phyloP scores from a whole-genome alignment of 257 asterid species.

The Jasminum sambac region DNA sequence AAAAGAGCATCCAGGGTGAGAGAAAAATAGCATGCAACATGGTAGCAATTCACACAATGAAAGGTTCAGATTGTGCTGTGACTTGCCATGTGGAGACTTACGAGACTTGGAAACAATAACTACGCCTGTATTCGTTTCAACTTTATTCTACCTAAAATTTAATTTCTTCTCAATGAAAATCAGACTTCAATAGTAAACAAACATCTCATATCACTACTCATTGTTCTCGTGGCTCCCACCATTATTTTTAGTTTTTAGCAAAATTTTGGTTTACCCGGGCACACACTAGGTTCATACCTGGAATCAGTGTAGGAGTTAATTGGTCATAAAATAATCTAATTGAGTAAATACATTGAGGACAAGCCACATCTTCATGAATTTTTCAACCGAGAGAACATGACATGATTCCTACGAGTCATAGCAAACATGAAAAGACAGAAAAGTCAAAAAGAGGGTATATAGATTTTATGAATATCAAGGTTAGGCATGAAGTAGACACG shows the following conservation, averaged over 20 bases:
- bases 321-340: not conserved
- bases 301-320: not conserved
- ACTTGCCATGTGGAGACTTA: not conserved
- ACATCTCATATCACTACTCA: no score
- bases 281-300: not conserved
- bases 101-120: not conserved
- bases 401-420: not conserved
- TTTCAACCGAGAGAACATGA: not conserved
- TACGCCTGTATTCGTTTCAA: no score
- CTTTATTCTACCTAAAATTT: no score
- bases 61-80: not conserved
- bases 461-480: not conserved
- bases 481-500: not conserved
- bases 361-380: not conserved
- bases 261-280: no score
- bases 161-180: no score
- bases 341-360: not conserved
- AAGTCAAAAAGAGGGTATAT: not conserved
- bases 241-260: no score
- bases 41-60: not conserved
- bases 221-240: no score
- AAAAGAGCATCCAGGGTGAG: slow-evolving; percentile 18
- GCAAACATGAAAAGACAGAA: not conserved
- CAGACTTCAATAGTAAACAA: no score
- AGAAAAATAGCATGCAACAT: slow-evolving; percentile 3